Evolutionary conservation across 208 protist species (phyloP).

Genomic region (Acanthamoeba polyphaga): DNA sequence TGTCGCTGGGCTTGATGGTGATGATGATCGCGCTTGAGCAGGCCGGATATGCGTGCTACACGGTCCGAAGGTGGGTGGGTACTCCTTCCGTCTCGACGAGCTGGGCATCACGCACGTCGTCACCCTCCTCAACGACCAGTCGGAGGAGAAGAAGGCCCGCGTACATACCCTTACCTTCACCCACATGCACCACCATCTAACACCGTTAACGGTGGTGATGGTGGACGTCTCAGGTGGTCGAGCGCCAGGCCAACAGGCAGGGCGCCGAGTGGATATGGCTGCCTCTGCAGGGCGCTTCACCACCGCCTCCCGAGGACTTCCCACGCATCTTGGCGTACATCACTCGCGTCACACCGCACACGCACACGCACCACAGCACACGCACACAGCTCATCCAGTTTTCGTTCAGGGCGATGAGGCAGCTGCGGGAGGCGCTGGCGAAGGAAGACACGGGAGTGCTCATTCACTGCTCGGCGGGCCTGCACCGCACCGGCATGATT

Average conservation of each 20-base stretch:
- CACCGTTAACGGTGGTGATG: not conserved
- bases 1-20: not conserved
- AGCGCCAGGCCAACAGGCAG: not conserved
- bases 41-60: constrained; percentile 32
- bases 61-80: not conserved
- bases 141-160: constrained; percentile 11
- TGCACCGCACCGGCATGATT: constrained; percentile 38
- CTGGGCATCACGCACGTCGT: constrained; percentile 34
- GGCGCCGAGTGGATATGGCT: constrained; percentile 39
- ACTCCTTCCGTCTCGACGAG: not conserved
- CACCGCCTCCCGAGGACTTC: not conserved
- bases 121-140: constrained; percentile 44
- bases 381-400: no score
- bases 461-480: constrained; percentile 31
- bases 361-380: not conserved
- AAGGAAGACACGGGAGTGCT: constrained; percentile 23
- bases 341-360: not conserved
- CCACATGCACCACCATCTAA: not conserved
- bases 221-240: not conserved
- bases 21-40: not conserved
- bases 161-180: not conserved
- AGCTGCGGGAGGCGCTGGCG: constrained; percentile 16
- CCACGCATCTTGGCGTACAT: not conserved
- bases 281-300: not conserved
- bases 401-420: not conserved